phyloP scores from a whole-genome alignment of 2,329 filamentous ascomycete species.

The Zymoseptoria ardabiliae region DNA sequence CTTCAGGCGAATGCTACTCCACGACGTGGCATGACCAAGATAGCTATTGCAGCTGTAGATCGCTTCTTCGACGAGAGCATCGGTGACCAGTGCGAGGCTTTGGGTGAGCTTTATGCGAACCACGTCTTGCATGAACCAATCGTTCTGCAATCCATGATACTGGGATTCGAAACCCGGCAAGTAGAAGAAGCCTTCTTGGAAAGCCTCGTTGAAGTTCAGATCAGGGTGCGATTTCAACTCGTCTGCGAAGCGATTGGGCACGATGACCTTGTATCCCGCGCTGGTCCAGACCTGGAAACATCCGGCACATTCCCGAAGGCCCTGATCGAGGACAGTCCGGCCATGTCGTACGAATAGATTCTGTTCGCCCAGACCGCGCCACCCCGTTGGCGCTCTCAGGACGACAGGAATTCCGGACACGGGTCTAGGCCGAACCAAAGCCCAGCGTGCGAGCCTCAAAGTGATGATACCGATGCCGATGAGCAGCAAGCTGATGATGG shows the following conservation, averaged over 20 bases:
- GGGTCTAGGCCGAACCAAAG: no score
- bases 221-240: conserved; percentile 17
- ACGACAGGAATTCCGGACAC: no score
- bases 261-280: conserved; percentile 12
- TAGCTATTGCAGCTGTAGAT: background rate
- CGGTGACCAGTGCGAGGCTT: conserved; percentile 17
- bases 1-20: background rate
- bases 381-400: no score
- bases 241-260: conserved; percentile 10
- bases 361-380: no score
- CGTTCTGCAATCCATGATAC: conserved; percentile 4
- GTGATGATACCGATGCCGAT: no score
- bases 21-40: background rate
- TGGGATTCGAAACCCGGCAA: conserved; percentile 18
- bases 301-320: conserved; percentile 2
- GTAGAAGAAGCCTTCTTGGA: conserved; percentile 9
- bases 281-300: conserved; percentile 14
- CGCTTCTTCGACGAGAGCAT: conserved; percentile 21
- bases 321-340: background rate
- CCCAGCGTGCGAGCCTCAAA: no score
- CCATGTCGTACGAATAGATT: no score
- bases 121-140: conserved; percentile 1
- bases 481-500: no score
- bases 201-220: conserved; percentile 8
- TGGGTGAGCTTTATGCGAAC: conserved; percentile 19